A percentile compares a stretch with the other conserved stretches of the same genome.
Evolutionary conservation across 768 basidiomycete genomes (phyloP).

Genomic region (Lactifluus pinguis): DNA sequence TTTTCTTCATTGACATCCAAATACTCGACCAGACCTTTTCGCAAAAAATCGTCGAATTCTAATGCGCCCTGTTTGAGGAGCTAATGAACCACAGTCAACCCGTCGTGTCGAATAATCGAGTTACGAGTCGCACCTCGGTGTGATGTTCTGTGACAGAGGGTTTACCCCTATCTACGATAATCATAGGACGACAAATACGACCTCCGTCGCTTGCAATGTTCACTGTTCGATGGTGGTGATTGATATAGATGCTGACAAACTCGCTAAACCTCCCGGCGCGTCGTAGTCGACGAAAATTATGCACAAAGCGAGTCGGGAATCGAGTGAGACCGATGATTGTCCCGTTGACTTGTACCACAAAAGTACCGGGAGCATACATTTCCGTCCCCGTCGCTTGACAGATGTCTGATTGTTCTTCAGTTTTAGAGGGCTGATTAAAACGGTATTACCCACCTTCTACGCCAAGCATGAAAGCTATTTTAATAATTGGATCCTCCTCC

Average conservation of each 20-base stretch:
- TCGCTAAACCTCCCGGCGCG: conserved; percentile 89
- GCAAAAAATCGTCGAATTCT: conserved; percentile 90
- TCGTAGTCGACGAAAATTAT: conserved; percentile 85
- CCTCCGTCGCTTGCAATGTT: conserved; percentile 97
- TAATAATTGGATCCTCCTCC: conserved; percentile 88
- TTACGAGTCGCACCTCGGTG: conserved; percentile 46
- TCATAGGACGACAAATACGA: conserved; percentile 93
- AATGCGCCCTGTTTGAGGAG: conserved; percentile 70
- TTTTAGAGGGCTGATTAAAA: background rate
- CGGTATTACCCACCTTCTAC: conserved; percentile 68
- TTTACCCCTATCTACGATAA: conserved; percentile 81
- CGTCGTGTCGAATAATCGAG: background rate
- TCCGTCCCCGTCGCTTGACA: conserved; percentile 86
- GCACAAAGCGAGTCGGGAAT: conserved; percentile 75
- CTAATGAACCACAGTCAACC: conserved; percentile 30
- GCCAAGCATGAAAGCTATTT: conserved; percentile 88
- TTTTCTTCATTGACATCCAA: conserved; percentile 99
- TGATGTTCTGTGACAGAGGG: conserved; percentile 76
- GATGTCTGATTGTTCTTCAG: conserved; percentile 55
- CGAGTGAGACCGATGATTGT: conserved; percentile 90
- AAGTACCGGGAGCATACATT: conserved; percentile 88
- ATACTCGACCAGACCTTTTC: conserved; percentile 90
- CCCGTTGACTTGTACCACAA: conserved; percentile 95
- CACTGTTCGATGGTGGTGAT: conserved; percentile 89
- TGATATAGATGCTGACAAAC: conserved; percentile 94